Conservation (phyloP, 164 flowering plant species). For the Piper longum region DNA sequence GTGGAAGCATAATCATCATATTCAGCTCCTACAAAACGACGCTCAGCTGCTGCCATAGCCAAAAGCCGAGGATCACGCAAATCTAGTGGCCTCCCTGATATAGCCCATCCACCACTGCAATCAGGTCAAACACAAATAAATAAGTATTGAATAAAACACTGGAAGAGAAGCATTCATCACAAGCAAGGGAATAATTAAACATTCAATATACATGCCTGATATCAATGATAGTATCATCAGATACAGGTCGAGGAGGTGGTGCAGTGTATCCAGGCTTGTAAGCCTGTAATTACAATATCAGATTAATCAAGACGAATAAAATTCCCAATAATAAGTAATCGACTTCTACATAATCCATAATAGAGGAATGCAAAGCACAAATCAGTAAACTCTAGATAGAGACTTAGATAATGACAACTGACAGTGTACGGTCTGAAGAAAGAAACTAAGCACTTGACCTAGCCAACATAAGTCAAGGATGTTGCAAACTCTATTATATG, state of each 20-base stretch:
- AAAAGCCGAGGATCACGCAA: constrained; percentile 72
- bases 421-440: too few relatives aligned
- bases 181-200: not conserved
- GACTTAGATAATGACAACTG: too few relatives aligned
- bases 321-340: not conserved
- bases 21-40: constrained; percentile 62
- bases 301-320: too few relatives aligned
- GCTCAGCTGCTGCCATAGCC: constrained; percentile 95
- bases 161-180: not conserved
- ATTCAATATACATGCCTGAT: constrained; percentile 34
- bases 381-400: not conserved
- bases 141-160: not conserved
- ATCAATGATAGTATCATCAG: constrained; percentile 73
- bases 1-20: constrained; percentile 82
- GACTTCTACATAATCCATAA: not conserved
- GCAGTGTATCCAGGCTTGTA: constrained; percentile 88
- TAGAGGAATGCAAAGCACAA: not conserved
- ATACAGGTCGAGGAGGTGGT: constrained; percentile 40
- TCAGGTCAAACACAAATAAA: constrained; percentile 2
- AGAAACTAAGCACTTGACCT: too few relatives aligned
- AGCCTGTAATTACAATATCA: constrained; percentile 27
- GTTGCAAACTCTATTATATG: too few relatives aligned
- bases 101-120: constrained; percentile 82
- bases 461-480: too few relatives aligned
- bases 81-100: constrained; percentile 70